Percentiles rank a stretch among this genome's conserved stretches.
Conservation (phyloP, 2,329 filamentous ascomycete species). For the Albifimbria verrucaria region DNA sequence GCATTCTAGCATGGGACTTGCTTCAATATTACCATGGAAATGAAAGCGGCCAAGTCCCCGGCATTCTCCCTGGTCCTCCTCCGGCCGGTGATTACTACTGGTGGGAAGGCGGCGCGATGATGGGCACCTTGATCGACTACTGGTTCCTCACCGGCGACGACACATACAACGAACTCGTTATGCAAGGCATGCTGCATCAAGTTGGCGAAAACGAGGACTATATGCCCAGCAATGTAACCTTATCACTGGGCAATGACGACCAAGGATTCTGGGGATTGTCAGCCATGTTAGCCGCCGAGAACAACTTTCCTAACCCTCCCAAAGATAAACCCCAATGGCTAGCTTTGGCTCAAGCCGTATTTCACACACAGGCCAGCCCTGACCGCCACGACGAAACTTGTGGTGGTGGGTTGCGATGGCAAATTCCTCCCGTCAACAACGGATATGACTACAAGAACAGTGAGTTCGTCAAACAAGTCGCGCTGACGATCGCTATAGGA, state of each 20-base stretch:
- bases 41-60: slow-evolving; percentile 39
- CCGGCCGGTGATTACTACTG: slow-evolving; percentile 54
- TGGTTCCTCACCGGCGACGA: slow-evolving; percentile 60
- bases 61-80: slow-evolving; percentile 47
- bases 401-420: slow-evolving; percentile 69
- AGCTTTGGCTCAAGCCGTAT: slow-evolving; percentile 61
- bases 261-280: slow-evolving; percentile 66
- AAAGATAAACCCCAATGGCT: slow-evolving; percentile 49
- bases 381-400: slow-evolving; percentile 56
- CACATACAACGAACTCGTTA: slow-evolving; percentile 54
- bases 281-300: slow-evolving; percentile 58
- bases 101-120: slow-evolving; percentile 64
- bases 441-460: slow-evolving; percentile 75
- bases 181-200: slow-evolving; percentile 50
- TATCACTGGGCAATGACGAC: slow-evolving; percentile 59
- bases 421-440: slow-evolving; percentile 70
- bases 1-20: slow-evolving; percentile 39
- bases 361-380: slow-evolving; percentile 50
- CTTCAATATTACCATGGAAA: slow-evolving; percentile 45
- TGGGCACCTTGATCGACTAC: slow-evolving; percentile 62
- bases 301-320: slow-evolving; percentile 53
- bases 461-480: slow-evolving; percentile 13
- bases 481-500: no score
- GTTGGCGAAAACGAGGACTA: slow-evolving; percentile 50
- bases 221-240: slow-evolving; percentile 52